Conservation (phyloP, 305 asterid genomes). For the Caryopteris hybrid region DNA sequence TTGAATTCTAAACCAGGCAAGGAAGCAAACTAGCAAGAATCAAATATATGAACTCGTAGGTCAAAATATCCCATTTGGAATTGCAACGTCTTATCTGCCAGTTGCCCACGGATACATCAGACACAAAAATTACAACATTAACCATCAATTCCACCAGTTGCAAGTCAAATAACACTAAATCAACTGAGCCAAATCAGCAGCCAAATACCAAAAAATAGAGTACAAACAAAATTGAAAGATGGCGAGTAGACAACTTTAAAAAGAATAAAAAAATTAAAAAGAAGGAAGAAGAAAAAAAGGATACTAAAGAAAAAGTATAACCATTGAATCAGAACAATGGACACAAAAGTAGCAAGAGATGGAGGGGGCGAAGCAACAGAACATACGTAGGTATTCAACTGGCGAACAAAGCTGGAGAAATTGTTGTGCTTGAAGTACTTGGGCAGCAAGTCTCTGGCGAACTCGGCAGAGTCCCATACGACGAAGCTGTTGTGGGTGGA, state of each 20-base stretch:
- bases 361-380: background rate
- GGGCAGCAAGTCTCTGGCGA: too few relatives aligned
- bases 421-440: too few relatives aligned
- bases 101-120: background rate
- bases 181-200: background rate
- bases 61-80: background rate
- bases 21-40: background rate
- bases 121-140: background rate
- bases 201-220: background rate
- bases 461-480: conserved; percentile 48
- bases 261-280: too few relatives aligned
- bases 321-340: background rate
- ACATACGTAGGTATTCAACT: conserved; percentile 43
- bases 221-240: background rate
- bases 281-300: too few relatives aligned
- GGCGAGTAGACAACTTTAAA: background rate
- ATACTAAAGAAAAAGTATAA: background rate
- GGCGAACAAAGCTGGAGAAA: too few relatives aligned
- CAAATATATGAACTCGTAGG: background rate
- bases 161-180: background rate
- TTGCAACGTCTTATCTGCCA: background rate
- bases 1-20: background rate
- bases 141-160: background rate
- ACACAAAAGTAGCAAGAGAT: background rate
- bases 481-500: conserved; percentile 35